Percentiles rank a stretch among this genome's conserved stretches.
Evolutionary conservation across 345 rosid genomes (phyloP).

Genomic region (Trapa incisa): DNA sequence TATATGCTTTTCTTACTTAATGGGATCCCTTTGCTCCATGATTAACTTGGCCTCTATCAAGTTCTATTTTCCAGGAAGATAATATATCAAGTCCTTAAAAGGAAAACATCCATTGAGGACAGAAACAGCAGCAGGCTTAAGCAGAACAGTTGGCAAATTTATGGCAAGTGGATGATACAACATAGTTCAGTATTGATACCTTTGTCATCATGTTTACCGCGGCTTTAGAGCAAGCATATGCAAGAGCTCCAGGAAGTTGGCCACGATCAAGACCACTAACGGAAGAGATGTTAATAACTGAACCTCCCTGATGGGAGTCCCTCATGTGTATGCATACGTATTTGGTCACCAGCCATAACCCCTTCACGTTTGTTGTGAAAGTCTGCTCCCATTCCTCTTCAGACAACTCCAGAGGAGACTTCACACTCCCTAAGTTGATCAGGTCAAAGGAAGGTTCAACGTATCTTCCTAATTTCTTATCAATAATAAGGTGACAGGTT

Average conservation of each 20-base stretch:
- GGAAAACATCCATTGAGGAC: background rate
- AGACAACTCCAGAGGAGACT: conserved; percentile 28
- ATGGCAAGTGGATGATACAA: background rate
- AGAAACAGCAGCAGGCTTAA: background rate
- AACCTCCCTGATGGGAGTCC: conserved; percentile 45
- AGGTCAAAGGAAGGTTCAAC: no score
- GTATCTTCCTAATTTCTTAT: background rate
- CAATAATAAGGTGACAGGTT: background rate
- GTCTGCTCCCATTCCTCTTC: conserved; percentile 60
- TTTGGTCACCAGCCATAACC: conserved; percentile 73
- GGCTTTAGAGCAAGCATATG: conserved; percentile 51
- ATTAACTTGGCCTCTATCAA: background rate
- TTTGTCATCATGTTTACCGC: conserved; percentile 47
- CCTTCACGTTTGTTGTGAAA: conserved; percentile 48
- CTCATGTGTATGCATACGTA: conserved; percentile 47
- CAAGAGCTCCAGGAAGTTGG: conserved; percentile 42
- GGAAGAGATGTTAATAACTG: conserved; percentile 62
- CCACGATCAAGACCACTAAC: conserved; percentile 53
- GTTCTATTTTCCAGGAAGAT: background rate
- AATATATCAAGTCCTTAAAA: background rate
- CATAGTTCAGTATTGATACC: conserved; percentile 16
- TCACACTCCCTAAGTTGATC: conserved; percentile 26
- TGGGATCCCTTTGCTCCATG: background rate
- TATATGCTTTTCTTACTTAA: background rate
- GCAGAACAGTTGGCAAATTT: background rate